A percentile compares a stretch with the other conserved stretches of the same genome.
Evolutionary conservation across 1,284 basidiomycete genomes (phyloP).

Genomic region (Earliella scabrosa): DNA sequence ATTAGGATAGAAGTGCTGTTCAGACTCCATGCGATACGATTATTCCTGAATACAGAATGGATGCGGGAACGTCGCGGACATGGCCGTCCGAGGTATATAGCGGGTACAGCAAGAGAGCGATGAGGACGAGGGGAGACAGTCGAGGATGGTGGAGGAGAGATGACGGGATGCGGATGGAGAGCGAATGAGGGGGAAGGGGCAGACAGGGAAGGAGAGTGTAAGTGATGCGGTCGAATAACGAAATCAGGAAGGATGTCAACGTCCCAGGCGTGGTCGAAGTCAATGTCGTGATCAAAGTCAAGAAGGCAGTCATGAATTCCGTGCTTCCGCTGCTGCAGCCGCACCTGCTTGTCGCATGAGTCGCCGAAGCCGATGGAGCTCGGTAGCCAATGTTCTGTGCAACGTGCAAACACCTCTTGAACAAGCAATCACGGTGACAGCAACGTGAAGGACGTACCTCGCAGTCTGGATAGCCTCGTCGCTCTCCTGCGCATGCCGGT

Average conservation of each 20-base stretch:
- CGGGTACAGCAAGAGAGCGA: not conserved
- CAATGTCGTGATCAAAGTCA: not conserved
- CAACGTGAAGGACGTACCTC: conserved; percentile 47
- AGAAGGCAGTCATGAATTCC: conserved; percentile 9
- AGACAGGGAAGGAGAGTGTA: not conserved
- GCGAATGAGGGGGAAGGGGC: not conserved
- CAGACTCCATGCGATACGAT: conserved; percentile 9
- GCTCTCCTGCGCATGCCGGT: conserved; percentile 56
- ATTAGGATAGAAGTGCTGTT: conserved; percentile 3
- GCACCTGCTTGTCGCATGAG: conserved; percentile 56
- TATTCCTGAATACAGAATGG: conserved; percentile 3
- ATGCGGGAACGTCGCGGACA: no score
- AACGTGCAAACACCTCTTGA: conserved; percentile 1
- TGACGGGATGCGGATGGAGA: not conserved
- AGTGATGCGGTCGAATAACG: not conserved
- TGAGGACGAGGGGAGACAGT: not conserved
- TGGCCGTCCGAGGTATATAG: not conserved
- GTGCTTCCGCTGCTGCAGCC: conserved; percentile 19
- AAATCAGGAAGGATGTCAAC: not conserved
- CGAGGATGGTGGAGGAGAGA: not conserved
- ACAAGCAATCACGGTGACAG: not conserved
- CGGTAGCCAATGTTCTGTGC: conserved; percentile 56
- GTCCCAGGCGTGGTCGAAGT: not conserved
- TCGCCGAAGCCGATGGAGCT: conserved; percentile 67
- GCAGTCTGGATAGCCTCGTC: conserved; percentile 62